Percentiles rank a stretch among this genome's conserved stretches.
These are phyloP conservation scores for Xanthoconium stramineum DNA, from an alignment of 768 basidiomycete genomes.

Conservation along the genomic window DNA sequence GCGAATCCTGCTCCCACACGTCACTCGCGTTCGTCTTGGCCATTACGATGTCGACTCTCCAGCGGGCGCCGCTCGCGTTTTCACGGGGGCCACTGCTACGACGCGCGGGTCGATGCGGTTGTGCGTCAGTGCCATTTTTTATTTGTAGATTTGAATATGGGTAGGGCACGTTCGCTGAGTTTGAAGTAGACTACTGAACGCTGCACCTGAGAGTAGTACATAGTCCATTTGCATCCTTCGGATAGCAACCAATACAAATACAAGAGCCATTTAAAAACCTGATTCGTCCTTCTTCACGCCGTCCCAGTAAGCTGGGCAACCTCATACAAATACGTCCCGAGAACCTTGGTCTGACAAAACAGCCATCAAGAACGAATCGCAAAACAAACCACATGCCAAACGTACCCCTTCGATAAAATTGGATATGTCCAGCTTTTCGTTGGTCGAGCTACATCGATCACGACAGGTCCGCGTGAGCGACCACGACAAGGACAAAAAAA, in stretches of 20 bases:
- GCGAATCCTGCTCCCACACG: slow-evolving; percentile 18
- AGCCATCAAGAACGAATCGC: background rate
- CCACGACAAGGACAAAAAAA: background rate
- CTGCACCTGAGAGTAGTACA: no score
- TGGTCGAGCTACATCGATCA: slow-evolving; percentile 61
- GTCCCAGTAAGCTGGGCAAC: slow-evolving; percentile 21
- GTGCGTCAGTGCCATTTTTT: background rate
- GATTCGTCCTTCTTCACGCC: slow-evolving; percentile 7
- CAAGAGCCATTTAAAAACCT: no score
- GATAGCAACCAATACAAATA: no score
- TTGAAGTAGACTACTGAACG: slow-evolving; percentile 5
- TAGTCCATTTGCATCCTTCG: no score
- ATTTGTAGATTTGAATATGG: background rate
- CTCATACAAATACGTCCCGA: slow-evolving; percentile 33
- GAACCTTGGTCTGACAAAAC: slow-evolving; percentile 29
- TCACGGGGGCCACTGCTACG: no score
- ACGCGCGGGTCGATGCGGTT: background rate
- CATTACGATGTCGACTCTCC: slow-evolving; percentile 9
- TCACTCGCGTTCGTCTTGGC: slow-evolving; percentile 8
- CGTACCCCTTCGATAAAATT: slow-evolving; percentile 85
- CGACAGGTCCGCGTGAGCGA: background rate
- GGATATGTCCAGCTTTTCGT: slow-evolving; percentile 88
- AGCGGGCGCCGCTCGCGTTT: background rate
- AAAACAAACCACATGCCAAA: slow-evolving; percentile 21
- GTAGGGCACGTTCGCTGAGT: slow-evolving; percentile 19